Conservation (phyloP, 2,329 filamentous ascomycete genomes). For the Hysterium pulicare region DNA sequence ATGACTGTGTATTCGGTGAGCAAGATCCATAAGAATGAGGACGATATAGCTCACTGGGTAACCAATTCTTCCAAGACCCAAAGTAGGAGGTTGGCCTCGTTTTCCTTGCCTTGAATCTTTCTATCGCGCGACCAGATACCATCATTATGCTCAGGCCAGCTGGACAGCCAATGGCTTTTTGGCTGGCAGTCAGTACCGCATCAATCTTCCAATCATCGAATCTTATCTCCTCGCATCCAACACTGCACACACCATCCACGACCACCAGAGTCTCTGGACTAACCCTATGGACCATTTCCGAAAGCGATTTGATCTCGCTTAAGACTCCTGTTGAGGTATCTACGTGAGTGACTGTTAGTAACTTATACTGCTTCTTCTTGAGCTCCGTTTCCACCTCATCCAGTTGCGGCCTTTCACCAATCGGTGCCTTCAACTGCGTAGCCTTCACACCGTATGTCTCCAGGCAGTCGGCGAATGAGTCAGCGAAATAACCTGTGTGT, state of each 20-base stretch:
- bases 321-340: conserved; percentile 96
- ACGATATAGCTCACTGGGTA: conserved; percentile 63
- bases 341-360: conserved; percentile 92
- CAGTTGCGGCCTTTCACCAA: conserved; percentile 83
- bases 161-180: conserved; percentile 95
- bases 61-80: conserved; percentile 95
- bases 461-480: conserved; percentile 90
- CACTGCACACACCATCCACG: conserved; percentile 95
- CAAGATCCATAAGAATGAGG: neutral
- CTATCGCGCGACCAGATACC: conserved; percentile 83
- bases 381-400: conserved; percentile 85
- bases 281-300: conserved; percentile 77
- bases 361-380: conserved; percentile 87
- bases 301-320: conserved; percentile 80
- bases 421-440: conserved; percentile 83
- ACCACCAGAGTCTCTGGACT: conserved; percentile 89
- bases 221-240: conserved; percentile 90
- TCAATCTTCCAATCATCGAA: conserved; percentile 96
- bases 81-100: conserved; percentile 85
- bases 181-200: conserved; percentile 86
- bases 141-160: conserved; percentile 93
- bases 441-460: conserved; percentile 85
- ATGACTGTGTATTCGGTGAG: conserved; percentile 61
- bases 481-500: conserved; percentile 95
- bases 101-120: conserved; percentile 75